Evolutionary conservation across 345 rosid species (phyloP).

Genomic region (Camelina laxa): DNA sequence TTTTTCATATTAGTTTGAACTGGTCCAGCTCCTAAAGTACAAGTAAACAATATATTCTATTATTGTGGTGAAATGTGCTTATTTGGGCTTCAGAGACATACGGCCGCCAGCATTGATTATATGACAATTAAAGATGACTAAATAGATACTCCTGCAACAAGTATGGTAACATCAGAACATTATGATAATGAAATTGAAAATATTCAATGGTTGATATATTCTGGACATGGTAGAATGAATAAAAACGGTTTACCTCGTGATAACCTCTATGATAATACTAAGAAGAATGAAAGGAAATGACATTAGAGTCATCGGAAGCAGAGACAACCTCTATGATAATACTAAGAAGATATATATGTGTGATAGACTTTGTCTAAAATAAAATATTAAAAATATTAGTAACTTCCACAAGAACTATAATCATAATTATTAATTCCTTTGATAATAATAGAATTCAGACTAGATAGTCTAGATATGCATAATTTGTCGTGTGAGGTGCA

Average conservation of each 20-base stretch:
- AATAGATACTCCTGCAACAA: conserved; percentile 43
- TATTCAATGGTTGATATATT: conserved; percentile 45
- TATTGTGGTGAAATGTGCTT: conserved; percentile 62
- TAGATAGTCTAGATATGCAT: no score
- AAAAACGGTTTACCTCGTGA: conserved; percentile 38
- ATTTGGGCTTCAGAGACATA: conserved; percentile 58
- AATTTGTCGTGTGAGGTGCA: no score
- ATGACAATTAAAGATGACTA: conserved; percentile 31
- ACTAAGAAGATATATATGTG: conserved; percentile 49
- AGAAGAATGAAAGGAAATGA: conserved; percentile 54
- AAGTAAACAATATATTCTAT: conserved; percentile 68
- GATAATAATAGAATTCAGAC: no score
- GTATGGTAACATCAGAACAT: conserved; percentile 63
- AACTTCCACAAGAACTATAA: no score
- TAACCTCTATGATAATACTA: conserved; percentile 61
- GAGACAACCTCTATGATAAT: conserved; percentile 36
- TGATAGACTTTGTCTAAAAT: conserved; percentile 45
- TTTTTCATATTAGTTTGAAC: conserved; percentile 18
- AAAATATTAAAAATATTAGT: no score
- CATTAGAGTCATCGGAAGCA: conserved; percentile 71
- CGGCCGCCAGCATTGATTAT: conserved; percentile 65
- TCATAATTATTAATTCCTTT: no score
- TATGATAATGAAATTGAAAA: conserved; percentile 34
- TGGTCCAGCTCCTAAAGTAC: conserved; percentile 62
- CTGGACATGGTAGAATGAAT: conserved; percentile 63